These are phyloP conservation scores for Lyophyllum shimeji DNA, from an alignment of 768 basidiomycete genomes.

Conservation along the genomic window DNA sequence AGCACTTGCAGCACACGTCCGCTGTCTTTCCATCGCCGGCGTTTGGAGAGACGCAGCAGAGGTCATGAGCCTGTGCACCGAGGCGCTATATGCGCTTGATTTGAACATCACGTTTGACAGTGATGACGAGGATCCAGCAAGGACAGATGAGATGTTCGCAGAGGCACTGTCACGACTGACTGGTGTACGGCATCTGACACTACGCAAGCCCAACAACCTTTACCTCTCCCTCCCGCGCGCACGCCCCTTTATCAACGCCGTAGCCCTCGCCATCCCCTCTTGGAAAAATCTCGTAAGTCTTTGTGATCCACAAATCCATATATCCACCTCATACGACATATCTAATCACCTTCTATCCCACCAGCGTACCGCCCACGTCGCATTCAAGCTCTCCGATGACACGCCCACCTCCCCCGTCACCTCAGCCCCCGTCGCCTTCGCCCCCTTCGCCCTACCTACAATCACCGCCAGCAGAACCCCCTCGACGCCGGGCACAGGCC, in stretches of 20 bases:
- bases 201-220: constrained; percentile 49
- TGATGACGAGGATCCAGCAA: constrained; percentile 6
- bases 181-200: constrained; percentile 42
- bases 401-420: constrained; percentile 20
- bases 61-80: constrained; percentile 30
- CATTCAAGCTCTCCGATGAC: constrained; percentile 57
- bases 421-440: constrained; percentile 14
- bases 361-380: constrained; percentile 54
- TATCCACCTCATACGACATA: too few relatives aligned
- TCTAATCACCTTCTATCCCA: background rate
- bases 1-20: constrained; percentile 37
- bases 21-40: constrained; percentile 38
- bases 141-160: constrained; percentile 35
- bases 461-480: constrained; percentile 1
- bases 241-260: constrained; percentile 40
- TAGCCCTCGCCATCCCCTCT: constrained; percentile 41
- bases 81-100: constrained; percentile 30
- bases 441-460: constrained; percentile 9
- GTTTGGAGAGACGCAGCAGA: constrained; percentile 39
- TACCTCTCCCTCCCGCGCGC: constrained; percentile 57
- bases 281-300: constrained; percentile 51
- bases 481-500: constrained; percentile 22
- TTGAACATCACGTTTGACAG: constrained; percentile 32
- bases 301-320: too few relatives aligned
- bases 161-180: constrained; percentile 36